Percentiles rank a stretch among this genome's conserved stretches.
Conservation (phyloP, 495 filamentous ascomycete genomes). For the Xylaria telfairii region DNA sequence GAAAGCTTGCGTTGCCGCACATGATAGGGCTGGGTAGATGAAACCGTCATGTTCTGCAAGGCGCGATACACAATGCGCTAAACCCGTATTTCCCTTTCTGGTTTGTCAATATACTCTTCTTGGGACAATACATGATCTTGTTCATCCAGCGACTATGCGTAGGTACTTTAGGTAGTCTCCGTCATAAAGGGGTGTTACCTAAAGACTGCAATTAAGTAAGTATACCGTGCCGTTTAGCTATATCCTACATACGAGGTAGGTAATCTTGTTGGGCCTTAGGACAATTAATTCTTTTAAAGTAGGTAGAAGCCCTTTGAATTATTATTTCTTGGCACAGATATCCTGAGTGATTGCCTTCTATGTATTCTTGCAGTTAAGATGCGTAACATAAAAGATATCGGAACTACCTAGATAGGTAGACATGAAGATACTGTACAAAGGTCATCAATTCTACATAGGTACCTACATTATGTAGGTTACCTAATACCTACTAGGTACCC, state of each 20-base stretch:
- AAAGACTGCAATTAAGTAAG: no score
- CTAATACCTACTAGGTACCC: background rate
- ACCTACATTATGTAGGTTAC: no score
- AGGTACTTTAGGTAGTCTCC: no score
- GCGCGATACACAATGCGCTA: background rate
- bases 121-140: background rate
- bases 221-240: background rate
- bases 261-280: background rate
- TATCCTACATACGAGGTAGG: background rate
- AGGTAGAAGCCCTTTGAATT: background rate
- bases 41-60: background rate
- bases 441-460: no score
- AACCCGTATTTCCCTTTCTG: background rate
- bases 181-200: no score
- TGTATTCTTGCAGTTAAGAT: no score
- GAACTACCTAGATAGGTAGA: background rate
- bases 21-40: conserved; percentile 6
- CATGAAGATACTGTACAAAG: background rate
- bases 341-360: background rate
- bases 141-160: background rate
- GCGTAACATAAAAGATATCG: background rate
- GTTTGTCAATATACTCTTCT: background rate
- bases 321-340: background rate
- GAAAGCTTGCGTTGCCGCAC: conserved; percentile 2
- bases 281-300: background rate